Base-by-base conservation (phyloP, 2,329 filamentous ascomycete species). In the Calcarisporium arbuscula region DNA sequence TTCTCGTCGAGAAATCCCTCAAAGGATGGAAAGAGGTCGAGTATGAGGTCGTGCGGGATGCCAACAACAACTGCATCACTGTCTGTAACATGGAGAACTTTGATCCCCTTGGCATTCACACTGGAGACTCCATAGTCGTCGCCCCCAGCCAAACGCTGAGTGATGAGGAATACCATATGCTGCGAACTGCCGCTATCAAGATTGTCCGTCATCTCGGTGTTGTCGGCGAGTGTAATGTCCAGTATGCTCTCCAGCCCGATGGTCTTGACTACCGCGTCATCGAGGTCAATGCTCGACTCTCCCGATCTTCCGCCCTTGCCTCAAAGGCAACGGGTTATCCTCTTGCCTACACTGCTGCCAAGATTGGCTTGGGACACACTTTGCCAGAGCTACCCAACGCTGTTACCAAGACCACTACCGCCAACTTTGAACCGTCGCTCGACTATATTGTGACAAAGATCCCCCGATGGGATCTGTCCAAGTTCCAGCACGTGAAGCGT, bases 21-120 rank as follows among this genome's bases (percentile, higher is more conserved):
- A 96, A 95, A 73, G 92, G 92, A 61, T 98, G 92, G 92, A 98
- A 98, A 67, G 92, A 98, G 65, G 83, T 95, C 32, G 92, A 98
- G 64, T 98, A 96, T 56, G 92, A 96, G 65, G 92, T 96, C 38
- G 92, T 96, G 43, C 85, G 92, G 51, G 92, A 98, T 62, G 90
- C 87, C 35, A 82, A 85, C 61, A 94, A 96, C 74, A 98, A 98
- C 76, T 96, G 92, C 61, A 96, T 96, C 54, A 96, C 90, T 4
- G 90, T 96, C 50, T 96, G 90, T 74, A 96, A 63, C 53, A 64
- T 64, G 60, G 60, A 64, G 48, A 96, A 96, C 74, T 96, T 96
- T 53, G 92, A 96, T 56, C 92, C 92, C 46, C 78, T 98, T 23
- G 92, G 92, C 54, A 94, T 95, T 36, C 92, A 98, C 65, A 98